A percentile compares a stretch with the other conserved stretches of the same genome.
Conservation (phyloP, 2,329 filamentous ascomycete species). For the Chlorencoelia australis region DNA sequence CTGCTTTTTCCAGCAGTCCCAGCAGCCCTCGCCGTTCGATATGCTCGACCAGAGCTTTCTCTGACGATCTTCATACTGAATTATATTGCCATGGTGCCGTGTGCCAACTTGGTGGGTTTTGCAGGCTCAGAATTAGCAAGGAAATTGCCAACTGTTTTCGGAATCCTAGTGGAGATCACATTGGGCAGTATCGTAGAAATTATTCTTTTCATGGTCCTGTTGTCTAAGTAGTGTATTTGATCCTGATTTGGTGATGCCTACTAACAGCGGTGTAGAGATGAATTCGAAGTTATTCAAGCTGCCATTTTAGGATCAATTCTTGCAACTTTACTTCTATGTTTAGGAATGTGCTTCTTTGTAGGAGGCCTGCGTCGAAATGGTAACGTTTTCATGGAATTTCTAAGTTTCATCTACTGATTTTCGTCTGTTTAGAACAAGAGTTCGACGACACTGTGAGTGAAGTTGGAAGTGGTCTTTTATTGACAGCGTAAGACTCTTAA, state of each 20-base stretch:
- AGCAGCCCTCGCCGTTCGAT: constrained; percentile 55
- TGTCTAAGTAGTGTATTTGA: constrained; percentile 35
- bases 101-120: constrained; percentile 67
- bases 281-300: constrained; percentile 66
- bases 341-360: constrained; percentile 71
- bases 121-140: constrained; percentile 61
- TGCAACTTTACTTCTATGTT: constrained; percentile 69
- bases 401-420: neutral
- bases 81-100: constrained; percentile 69
- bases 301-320: constrained; percentile 77
- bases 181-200: constrained; percentile 72
- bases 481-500: constrained; percentile 59
- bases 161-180: constrained; percentile 51
- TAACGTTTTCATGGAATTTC: neutral
- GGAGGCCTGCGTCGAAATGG: constrained; percentile 56
- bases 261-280: constrained; percentile 15
- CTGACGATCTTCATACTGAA: constrained; percentile 58
- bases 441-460: constrained; percentile 73
- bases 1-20: constrained; percentile 68
- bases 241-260: neutral
- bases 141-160: constrained; percentile 66
- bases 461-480: constrained; percentile 64
- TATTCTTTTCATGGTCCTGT: constrained; percentile 69
- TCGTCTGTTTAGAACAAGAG: constrained; percentile 41
- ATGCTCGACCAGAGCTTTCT: constrained; percentile 44